These are phyloP conservation scores for Leptomonas pyrrhocoris DNA, from an alignment of 208 protist genomes.

Conservation along the genomic window DNA sequence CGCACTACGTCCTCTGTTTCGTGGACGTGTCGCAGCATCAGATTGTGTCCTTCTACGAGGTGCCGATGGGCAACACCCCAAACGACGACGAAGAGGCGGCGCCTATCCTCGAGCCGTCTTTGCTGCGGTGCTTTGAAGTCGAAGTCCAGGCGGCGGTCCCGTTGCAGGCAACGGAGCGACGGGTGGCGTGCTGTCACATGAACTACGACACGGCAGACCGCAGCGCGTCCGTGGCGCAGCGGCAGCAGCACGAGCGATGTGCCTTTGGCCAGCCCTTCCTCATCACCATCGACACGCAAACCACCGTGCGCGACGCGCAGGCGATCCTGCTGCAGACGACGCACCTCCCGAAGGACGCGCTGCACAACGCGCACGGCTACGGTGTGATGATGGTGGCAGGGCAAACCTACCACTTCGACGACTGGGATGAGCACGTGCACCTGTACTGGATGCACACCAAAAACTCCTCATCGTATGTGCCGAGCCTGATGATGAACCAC, in stretches of 20 bases:
- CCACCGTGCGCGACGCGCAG: slow-evolving; percentile 53
- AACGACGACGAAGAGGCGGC: slow-evolving; percentile 19
- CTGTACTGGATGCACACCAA: slow-evolving; percentile 58
- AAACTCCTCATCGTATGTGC: slow-evolving; percentile 44
- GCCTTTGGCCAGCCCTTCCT: slow-evolving; percentile 71
- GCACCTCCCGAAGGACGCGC: slow-evolving; percentile 35
- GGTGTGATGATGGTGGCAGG: slow-evolving; percentile 67
- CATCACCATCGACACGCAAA: slow-evolving; percentile 50
- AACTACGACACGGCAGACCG: slow-evolving; percentile 32
- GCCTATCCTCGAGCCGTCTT: slow-evolving; percentile 24
- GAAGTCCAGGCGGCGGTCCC: slow-evolving; percentile 51
- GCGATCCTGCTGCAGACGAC: slow-evolving; percentile 43
- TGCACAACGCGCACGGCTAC: slow-evolving; percentile 41
- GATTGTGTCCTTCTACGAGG: slow-evolving; percentile 58
- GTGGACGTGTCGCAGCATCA: slow-evolving; percentile 29
- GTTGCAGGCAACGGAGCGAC: slow-evolving; percentile 47
- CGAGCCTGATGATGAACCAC: slow-evolving; percentile 72
- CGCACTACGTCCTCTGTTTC: slow-evolving; percentile 51
- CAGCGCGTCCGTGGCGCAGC: slow-evolving; percentile 9
- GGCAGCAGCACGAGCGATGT: too few species aligned
- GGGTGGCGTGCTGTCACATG: slow-evolving; percentile 73
- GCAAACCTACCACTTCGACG: slow-evolving; percentile 36
- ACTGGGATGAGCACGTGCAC: slow-evolving; percentile 55
- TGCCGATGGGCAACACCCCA: slow-evolving; percentile 23
- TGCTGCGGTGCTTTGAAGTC: slow-evolving; percentile 38